Evolutionary conservation across 371 early-diverging fungal genomes (phyloP).

Genomic region (Mortierella sp.): DNA sequence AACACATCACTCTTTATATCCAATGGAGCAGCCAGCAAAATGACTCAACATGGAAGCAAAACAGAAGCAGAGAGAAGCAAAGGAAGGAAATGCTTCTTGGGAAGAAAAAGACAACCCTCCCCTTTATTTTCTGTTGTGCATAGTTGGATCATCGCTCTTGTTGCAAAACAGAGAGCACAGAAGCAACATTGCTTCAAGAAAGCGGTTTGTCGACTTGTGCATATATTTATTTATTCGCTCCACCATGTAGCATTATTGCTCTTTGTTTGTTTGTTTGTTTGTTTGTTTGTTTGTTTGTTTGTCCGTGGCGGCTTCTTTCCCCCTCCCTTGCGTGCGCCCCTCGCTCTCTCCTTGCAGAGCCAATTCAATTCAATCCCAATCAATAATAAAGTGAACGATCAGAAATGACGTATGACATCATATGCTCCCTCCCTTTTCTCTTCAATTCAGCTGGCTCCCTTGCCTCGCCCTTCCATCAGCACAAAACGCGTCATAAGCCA

Average conservation of each 20-base stretch:
- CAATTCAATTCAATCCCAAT: background rate
- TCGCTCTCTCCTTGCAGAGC: background rate
- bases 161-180: background rate
- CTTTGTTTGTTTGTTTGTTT: background rate
- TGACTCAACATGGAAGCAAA: slow-evolving; percentile 9
- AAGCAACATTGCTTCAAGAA: background rate
- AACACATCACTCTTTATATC: background rate
- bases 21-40: background rate
- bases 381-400: background rate
- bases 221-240: background rate
- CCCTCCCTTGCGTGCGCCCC: background rate
- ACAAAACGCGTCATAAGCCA: slow-evolving; percentile 5
- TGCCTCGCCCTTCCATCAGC: background rate
- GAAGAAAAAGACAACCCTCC: background rate
- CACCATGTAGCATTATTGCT: background rate
- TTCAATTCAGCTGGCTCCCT: too few relatives aligned
- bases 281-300: background rate
- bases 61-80: background rate
- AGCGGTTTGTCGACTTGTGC: background rate
- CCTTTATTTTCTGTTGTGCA: background rate
- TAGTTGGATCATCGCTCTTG: background rate
- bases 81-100: background rate
- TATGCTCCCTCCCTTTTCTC: background rate
- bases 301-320: background rate
- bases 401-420: slow-evolving; percentile 5